These are phyloP conservation scores for Cytospora piceicola DNA, from an alignment of 2,329 filamentous ascomycete genomes.

Conservation along the genomic window DNA sequence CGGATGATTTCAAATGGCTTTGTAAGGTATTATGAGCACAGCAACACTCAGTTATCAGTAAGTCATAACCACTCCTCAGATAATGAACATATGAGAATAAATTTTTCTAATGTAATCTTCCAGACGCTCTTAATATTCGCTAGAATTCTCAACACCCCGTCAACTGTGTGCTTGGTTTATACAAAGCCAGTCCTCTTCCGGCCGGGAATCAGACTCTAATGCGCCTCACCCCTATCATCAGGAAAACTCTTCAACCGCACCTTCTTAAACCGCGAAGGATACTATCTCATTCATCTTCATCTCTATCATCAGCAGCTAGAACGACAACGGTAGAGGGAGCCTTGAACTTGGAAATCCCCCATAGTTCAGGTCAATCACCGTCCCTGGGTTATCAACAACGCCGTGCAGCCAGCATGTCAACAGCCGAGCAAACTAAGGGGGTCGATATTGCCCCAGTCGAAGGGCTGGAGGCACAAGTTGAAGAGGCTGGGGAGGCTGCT, in stretches of 20 bases:
- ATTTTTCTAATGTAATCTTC: not conserved
- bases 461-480: not conserved
- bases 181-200: not conserved
- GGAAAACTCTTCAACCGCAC: not conserved
- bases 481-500: not conserved
- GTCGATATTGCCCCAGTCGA: not conserved
- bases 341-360: not conserved
- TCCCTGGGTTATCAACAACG: not conserved
- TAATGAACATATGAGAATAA: not conserved
- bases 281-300: not conserved
- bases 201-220: not conserved
- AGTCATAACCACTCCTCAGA: not conserved
- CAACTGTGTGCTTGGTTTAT: not conserved
- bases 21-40: conserved; percentile 3
- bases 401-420: conserved; percentile 14
- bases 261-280: not conserved
- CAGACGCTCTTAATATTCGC: not conserved
- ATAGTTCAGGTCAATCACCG: not conserved
- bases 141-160: not conserved
- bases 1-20: conserved; percentile 28
- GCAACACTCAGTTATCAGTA: conserved; percentile 14
- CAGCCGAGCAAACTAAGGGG: conserved; percentile 6
- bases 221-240: not conserved
- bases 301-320: not conserved
- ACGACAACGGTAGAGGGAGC: not conserved